Evolutionary conservation across 2,329 filamentous ascomycete genomes (phyloP).

Genomic region (Fulvia fulva): DNA sequence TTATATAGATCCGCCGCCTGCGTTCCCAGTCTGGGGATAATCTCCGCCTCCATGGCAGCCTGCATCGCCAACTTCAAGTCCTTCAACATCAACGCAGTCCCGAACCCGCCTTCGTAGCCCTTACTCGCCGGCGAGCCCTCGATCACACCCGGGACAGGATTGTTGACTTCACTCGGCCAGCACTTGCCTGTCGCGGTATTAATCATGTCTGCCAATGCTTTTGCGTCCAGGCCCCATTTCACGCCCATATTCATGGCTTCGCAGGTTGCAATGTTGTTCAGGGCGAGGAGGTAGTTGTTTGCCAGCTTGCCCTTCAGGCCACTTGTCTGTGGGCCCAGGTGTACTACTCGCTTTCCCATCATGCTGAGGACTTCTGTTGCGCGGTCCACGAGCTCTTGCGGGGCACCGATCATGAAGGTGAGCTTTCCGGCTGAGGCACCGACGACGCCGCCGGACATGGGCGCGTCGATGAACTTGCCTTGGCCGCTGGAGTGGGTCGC

Average conservation of each 20-base stretch:
- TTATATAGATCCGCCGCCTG: slow-evolving; percentile 45
- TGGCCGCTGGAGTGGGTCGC: slow-evolving; percentile 62
- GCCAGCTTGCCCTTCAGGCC: slow-evolving; percentile 90
- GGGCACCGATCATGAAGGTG: slow-evolving; percentile 90
- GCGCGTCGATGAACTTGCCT: slow-evolving; percentile 84
- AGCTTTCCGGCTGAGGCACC: slow-evolving; percentile 82
- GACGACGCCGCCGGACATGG: slow-evolving; percentile 94
- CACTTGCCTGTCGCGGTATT: slow-evolving; percentile 91
- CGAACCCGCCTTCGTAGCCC: slow-evolving; percentile 59
- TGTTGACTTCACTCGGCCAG: slow-evolving; percentile 95
- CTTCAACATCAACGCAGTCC: slow-evolving; percentile 48
- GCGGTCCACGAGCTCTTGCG: slow-evolving; percentile 56
- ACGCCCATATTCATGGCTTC: slow-evolving; percentile 12
- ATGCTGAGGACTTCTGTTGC: slow-evolving; percentile 66
- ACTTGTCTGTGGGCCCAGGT: slow-evolving; percentile 78
- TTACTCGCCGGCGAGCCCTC: slow-evolving; percentile 69
- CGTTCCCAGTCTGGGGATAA: slow-evolving; percentile 45
- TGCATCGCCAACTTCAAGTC: slow-evolving; percentile 48
- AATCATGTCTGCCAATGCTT: slow-evolving; percentile 75
- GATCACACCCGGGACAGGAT: slow-evolving; percentile 83
- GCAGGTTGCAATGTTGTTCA: slow-evolving; percentile 69
- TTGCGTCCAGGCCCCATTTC: slow-evolving; percentile 42
- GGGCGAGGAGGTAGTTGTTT: slow-evolving; percentile 93
- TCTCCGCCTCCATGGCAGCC: slow-evolving; percentile 42
- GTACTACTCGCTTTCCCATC: slow-evolving; percentile 84